Conservation (phyloP, 352 stramenopile genomes). For the Pythium diclinum region DNA sequence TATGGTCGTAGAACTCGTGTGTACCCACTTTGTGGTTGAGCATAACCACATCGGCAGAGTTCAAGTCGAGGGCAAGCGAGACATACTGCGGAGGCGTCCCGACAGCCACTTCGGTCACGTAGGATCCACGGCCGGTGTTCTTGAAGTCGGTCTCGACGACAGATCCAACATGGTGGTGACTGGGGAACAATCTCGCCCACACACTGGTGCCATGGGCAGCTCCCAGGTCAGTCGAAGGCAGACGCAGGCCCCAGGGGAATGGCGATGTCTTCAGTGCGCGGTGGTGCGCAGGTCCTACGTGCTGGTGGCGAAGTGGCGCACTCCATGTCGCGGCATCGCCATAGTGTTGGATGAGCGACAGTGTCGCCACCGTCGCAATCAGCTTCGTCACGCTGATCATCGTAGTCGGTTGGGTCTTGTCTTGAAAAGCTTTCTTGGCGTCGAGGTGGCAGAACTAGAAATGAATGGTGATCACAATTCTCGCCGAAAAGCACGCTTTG, state of each 20-base stretch:
- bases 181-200: not conserved
- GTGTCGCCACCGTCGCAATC: not conserved
- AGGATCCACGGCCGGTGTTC: not conserved
- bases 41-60: not conserved
- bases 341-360: not conserved
- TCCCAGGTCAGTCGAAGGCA: not conserved
- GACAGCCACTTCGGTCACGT: not conserved
- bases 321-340: not conserved
- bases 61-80: slow-evolving; percentile 5
- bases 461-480: not conserved
- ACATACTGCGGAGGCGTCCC: slow-evolving; percentile 17
- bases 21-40: slow-evolving; percentile 10
- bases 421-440: not conserved
- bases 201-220: not conserved
- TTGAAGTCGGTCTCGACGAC: not conserved
- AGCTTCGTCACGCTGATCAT: not conserved
- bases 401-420: not conserved
- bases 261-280: not conserved
- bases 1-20: slow-evolving; percentile 21
- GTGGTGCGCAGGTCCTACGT: not conserved
- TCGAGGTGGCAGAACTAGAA: not conserved
- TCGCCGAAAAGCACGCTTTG: no score
- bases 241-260: not conserved
- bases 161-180: not conserved
- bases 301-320: not conserved